Evolutionary conservation across 1,139 yeast genomes (phyloP).

Genomic region (Candida sp.): DNA sequence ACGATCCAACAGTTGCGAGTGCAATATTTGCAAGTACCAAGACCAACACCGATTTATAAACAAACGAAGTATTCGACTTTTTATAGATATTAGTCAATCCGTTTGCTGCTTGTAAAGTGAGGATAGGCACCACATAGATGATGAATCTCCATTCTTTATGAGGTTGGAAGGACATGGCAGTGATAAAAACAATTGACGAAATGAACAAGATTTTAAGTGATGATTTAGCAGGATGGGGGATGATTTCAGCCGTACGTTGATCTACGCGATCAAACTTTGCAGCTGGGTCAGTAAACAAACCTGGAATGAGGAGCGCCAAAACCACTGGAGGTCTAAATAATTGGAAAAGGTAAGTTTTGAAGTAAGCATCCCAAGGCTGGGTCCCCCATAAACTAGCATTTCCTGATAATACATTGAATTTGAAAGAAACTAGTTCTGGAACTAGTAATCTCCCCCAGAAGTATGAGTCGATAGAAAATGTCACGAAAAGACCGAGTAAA

Average conservation of each 20-base stretch:
- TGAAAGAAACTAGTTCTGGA: constrained; percentile 75
- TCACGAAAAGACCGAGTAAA: constrained; percentile 45
- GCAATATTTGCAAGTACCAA: constrained; percentile 24
- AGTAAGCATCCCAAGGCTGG: constrained; percentile 71
- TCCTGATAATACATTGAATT: constrained; percentile 72
- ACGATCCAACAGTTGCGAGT: constrained; percentile 39
- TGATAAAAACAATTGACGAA: constrained; percentile 52
- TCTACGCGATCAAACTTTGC: constrained; percentile 25
- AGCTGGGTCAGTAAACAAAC: constrained; percentile 40
- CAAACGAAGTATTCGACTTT: constrained; percentile 24
- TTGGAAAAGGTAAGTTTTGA: constrained; percentile 40
- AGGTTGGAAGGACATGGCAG: constrained; percentile 73
- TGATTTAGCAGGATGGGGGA: constrained; percentile 33
- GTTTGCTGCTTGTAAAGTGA: constrained; percentile 63
- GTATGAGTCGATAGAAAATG: constrained; percentile 62
- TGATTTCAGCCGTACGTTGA: constrained; percentile 21
- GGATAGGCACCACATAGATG: constrained; percentile 67
- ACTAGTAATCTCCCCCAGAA: constrained; percentile 62
- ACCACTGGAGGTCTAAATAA: constrained; percentile 67
- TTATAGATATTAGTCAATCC: constrained; percentile 49
- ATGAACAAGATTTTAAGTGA: constrained; percentile 30
- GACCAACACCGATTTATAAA: constrained; percentile 25
- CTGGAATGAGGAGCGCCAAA: constrained; percentile 43
- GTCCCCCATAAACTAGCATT: constrained; percentile 80
- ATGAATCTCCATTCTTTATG: constrained; percentile 97